Evolutionary conservation across 2,329 filamentous ascomycete species (phyloP), one percentile per base, ranked within the genome.

Genomic region (Colletotrichum sp.): DNA sequence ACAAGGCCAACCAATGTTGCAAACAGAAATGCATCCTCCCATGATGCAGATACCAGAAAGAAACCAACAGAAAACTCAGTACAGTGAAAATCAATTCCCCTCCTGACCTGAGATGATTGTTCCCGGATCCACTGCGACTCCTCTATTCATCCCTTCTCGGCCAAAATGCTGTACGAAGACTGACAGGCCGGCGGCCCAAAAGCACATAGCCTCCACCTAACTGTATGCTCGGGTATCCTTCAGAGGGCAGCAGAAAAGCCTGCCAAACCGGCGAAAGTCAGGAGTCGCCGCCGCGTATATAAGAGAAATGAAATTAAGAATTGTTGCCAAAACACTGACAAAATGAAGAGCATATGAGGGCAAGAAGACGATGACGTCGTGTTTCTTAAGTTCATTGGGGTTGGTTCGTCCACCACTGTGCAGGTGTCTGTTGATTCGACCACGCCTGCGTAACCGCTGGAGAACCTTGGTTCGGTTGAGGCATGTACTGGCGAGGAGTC

Each of bases 401-500:
- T 77, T 91, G 89, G 72, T 87, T 87, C 11, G 87, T 79, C 88
- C 90, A 91, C 80, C 90, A 86, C 70, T 90, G 88, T 2, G 92
- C 88, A 11, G 91, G 89, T 74, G 92, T 92, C 79, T 93, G 92
- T 79, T 93, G 92, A 48, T 91, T 86, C 8, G 87, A 87, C 89
- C 89, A 92, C 6, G 85, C 82, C 77, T 91, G 90, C 3, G 88
- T 87, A 27, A 88, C 88, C 8, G 88, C 86, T 13, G 90, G 89
- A 8, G 85, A 84, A 6, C 84, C 85, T 6, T 92, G 84, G 79
- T 89, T 84, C 83, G 90, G 86, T 84, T 92, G 88, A 80, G 93
- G 92, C 91, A 95, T 90, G 85, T 93, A 94, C 81, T 93, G 90
- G 68, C 92, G 87, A 6, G 91, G 90, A 2, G 91, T 92, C 83